These are phyloP conservation scores for Starmerella stellata DNA, from an alignment of 805 yeast genomes.

Conservation along the genomic window DNA sequence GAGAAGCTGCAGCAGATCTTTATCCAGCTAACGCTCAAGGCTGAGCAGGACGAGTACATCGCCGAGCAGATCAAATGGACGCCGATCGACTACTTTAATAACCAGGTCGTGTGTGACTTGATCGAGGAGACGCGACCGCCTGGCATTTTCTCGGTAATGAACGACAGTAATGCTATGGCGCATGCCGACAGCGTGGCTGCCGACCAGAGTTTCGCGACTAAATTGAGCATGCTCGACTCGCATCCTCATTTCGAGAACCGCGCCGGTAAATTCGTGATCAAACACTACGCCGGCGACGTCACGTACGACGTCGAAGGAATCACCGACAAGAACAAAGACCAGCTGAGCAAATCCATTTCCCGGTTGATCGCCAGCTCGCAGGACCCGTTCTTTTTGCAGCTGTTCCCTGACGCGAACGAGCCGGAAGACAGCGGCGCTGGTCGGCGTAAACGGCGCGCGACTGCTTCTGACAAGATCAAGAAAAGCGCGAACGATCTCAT, in stretches of 20 bases:
- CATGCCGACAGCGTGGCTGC: constrained; percentile 96
- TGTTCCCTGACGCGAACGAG: constrained; percentile 52
- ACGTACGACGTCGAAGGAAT: constrained; percentile 73
- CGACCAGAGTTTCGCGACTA: constrained; percentile 85
- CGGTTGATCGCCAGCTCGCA: constrained; percentile 58
- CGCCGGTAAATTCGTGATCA: constrained; percentile 68
- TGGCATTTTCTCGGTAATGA: constrained; percentile 87
- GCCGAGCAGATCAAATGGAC: constrained; percentile 94
- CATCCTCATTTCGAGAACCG: constrained; percentile 84
- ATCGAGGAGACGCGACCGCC: constrained; percentile 91
- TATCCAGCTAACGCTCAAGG: constrained; percentile 82
- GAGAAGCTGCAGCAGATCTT: constrained; percentile 93
- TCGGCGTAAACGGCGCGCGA: constrained; percentile 64
- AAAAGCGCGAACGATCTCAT: constrained; percentile 78
- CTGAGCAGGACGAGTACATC: constrained; percentile 95
- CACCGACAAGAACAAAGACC: constrained; percentile 96
- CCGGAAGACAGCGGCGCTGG: constrained; percentile 32
- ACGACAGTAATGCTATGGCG: constrained; percentile 94
- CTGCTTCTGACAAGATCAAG: constrained; percentile 90
- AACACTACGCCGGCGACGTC: constrained; percentile 98
- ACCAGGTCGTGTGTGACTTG: constrained; percentile 88
- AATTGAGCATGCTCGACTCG: constrained; percentile 62
- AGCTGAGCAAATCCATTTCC: constrained; percentile 68
- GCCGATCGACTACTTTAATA: constrained; percentile 90
- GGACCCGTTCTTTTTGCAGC: constrained; percentile 39